Evolutionary conservation across 2,329 filamentous ascomycete genomes (phyloP).

Genomic region (Conoideocrella luteorostrata): DNA sequence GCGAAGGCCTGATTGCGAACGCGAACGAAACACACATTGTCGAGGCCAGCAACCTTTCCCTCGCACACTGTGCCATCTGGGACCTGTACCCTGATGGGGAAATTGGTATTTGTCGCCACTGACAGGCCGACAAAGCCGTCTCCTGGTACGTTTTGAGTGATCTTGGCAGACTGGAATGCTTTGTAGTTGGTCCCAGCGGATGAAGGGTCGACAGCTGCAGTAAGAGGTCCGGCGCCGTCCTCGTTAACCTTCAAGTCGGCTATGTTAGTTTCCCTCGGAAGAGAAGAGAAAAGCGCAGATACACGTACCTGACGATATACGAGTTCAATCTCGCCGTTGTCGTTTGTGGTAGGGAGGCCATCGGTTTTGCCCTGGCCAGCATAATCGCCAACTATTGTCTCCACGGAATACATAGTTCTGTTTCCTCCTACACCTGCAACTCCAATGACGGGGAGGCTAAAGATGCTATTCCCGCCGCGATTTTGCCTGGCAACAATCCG

Average conservation of each 20-base stretch:
- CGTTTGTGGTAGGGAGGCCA: constrained; percentile 4
- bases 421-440: constrained; percentile 1
- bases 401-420: neutral
- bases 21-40: constrained; percentile 9
- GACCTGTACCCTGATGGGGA: constrained; percentile 3
- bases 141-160: constrained; percentile 4
- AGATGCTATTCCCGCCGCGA: neutral
- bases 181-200: constrained; percentile 4
- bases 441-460: neutral
- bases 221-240: constrained; percentile 5
- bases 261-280: no score
- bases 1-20: constrained; percentile 7
- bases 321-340: neutral
- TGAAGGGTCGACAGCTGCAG: constrained; percentile 3
- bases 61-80: constrained; percentile 6
- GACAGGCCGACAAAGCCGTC: constrained; percentile 5
- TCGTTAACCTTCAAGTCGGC: constrained; percentile 5
- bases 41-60: constrained; percentile 8
- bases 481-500: no score
- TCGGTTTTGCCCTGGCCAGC: constrained; percentile 2
- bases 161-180: constrained; percentile 3
- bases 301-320: constrained; percentile 6
- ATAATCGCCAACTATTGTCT: constrained; percentile 4
- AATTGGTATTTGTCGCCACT: constrained; percentile 5
- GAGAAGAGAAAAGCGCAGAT: no score